These are phyloP conservation scores for Coprinopsis strossmayeri DNA, from an alignment of 768 basidiomycete genomes.

Conservation along the genomic window DNA sequence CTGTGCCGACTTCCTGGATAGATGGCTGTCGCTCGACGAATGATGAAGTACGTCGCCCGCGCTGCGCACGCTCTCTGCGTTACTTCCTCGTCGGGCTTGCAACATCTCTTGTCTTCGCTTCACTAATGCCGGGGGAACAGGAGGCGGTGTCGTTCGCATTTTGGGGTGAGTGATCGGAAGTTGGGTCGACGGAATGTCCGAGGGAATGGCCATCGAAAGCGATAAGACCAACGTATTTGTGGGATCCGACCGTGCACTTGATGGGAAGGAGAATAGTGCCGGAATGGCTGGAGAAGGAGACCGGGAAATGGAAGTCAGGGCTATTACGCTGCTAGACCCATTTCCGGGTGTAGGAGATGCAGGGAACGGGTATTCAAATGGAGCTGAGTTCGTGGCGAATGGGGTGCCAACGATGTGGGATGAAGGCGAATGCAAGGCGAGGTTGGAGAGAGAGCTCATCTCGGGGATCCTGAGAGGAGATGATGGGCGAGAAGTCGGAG, in stretches of 20 bases:
- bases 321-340: not conserved
- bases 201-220: not conserved
- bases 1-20: no score
- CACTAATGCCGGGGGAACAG: not conserved
- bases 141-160: constrained; percentile 1
- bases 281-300: not conserved
- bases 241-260: not conserved
- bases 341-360: constrained; percentile 12
- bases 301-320: not conserved
- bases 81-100: not conserved
- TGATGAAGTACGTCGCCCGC: no score
- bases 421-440: constrained; percentile 20
- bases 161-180: not conserved
- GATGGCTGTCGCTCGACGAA: no score
- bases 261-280: not conserved
- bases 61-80: no score
- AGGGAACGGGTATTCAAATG: constrained; percentile 27
- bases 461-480: constrained; percentile 11
- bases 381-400: constrained; percentile 18
- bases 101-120: not conserved
- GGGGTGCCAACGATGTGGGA: constrained; percentile 25
- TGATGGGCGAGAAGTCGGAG: constrained; percentile 5
- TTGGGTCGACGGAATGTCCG: not conserved
- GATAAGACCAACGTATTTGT: not conserved
- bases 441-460: constrained; percentile 21